Conservation (phyloP, 495 filamentous ascomycete species). For the Penicillium riverlandense region DNA sequence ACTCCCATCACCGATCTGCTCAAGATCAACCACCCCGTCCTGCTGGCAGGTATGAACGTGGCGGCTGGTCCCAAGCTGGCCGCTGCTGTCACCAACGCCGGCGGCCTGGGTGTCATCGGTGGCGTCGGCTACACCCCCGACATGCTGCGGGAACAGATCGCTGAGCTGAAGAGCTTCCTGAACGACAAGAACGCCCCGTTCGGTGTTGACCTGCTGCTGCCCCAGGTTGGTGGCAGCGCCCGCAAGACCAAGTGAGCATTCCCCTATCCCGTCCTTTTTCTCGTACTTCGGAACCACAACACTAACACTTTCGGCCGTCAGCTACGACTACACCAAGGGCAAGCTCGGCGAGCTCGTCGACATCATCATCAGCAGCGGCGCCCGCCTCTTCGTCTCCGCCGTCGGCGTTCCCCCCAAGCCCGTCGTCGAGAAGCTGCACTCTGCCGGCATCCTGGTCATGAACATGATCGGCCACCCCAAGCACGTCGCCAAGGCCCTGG, state of each 20-base stretch:
- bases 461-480: constrained; percentile 99
- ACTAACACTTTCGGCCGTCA: constrained; percentile 20
- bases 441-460: constrained; percentile 88
- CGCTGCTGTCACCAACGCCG: constrained; percentile 94
- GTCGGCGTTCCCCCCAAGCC: constrained; percentile 87
- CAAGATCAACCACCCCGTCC: constrained; percentile 92
- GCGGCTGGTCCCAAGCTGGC: constrained; percentile 95
- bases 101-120: constrained; percentile 92
- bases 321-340: constrained; percentile 99
- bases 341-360: constrained; percentile 88
- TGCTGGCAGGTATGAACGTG: constrained; percentile 98
- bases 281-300: not conserved
- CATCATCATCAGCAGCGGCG: constrained; percentile 85
- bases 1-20: constrained; percentile 90
- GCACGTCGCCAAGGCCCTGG: constrained; percentile 90
- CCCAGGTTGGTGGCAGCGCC: constrained; percentile 88
- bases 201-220: constrained; percentile 90
- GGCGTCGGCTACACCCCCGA: constrained; percentile 95
- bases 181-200: constrained; percentile 97
- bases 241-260: constrained; percentile 82
- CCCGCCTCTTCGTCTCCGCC: constrained; percentile 92
- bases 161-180: constrained; percentile 84
- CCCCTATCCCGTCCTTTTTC: not conserved
- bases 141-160: constrained; percentile 92
- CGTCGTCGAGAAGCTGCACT: constrained; percentile 85